Percentiles rank a stretch among this genome's conserved stretches.
These are phyloP conservation scores for Lentinula novae-zelandiae DNA, from an alignment of 1,284 basidiomycete genomes.

Conservation along the genomic window DNA sequence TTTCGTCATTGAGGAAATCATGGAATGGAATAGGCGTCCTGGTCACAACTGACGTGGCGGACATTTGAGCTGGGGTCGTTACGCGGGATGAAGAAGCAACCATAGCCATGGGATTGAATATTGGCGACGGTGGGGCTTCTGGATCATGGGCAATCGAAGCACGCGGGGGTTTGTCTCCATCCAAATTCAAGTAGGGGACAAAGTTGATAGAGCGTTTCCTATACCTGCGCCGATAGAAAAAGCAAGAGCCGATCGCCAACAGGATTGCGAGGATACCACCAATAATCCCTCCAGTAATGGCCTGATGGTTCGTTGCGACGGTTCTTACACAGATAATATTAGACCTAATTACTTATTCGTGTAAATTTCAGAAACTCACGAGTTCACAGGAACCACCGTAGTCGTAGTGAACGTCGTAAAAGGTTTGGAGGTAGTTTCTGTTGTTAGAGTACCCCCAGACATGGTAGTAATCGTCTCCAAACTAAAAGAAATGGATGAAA, in stretches of 20 bases:
- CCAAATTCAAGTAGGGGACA: neutral
- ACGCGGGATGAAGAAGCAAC: neutral
- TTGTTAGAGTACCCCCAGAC: neutral
- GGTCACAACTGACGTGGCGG: neutral
- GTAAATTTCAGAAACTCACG: neutral
- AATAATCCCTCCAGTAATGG: conserved; percentile 8
- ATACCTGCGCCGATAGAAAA: neutral
- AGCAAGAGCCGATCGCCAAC: neutral
- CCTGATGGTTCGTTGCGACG: neutral
- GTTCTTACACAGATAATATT: neutral
- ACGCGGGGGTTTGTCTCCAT: conserved; percentile 1
- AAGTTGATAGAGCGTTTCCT: neutral
- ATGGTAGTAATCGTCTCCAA: neutral
- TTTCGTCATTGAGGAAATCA: neutral
- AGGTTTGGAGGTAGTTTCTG: neutral
- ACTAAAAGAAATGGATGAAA: too few species aligned
- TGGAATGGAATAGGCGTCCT: conserved; percentile 1
- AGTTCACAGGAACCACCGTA: neutral
- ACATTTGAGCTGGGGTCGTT: neutral
- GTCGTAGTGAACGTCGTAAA: neutral
- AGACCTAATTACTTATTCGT: too few species aligned
- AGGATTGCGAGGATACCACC: conserved; percentile 5
- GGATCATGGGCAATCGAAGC: neutral
- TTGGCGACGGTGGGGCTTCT: conserved; percentile 3
- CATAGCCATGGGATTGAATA: conserved; percentile 13